Evolutionary conservation across 2,329 filamentous ascomycete species (phyloP), one percentile per base, ranked within the genome.

Genomic region (Aspergillus spinulosporus): DNA sequence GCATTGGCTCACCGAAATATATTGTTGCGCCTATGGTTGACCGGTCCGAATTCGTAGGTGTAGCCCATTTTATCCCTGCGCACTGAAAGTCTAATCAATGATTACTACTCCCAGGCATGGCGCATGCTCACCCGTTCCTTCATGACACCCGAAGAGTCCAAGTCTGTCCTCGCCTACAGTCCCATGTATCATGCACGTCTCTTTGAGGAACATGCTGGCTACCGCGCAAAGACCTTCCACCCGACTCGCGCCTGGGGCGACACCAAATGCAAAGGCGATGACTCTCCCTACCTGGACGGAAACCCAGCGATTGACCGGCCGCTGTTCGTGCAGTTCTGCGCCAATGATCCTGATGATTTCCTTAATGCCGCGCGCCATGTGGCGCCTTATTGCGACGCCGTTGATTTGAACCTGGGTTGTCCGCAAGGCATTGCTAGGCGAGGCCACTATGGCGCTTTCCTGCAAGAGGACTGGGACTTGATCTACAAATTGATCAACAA

Each of bases 1-100:
- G 90, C 70, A 88, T 99, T 59, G 94, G 94, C 26, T 92, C 88
- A 58, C 94, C 94, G 1, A 96, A 90, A 75, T 87, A 89, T 63
- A 85, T 99, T 31, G 83, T 99, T 54, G 94, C 94, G 34, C 94
- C 94, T 36, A 99, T 99, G 94, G 94, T 99, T 21, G 93, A 99
- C 70, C 90, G 97, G 74, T 97, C 92, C 32, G 94, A 99, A 79
- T 97, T 97, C 78, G 92, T 96, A 80, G 63, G 88, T 80, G 12
- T 3, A 28, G 12, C n/a, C 5, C 6, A 3, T 9, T 2, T 11
- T 14, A 21, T 3, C 36, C 3, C 39, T 14, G 31, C 28, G 8
- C 29, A n/a, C 15, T 46, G 7, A 47, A 21, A 47, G 11, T 32
- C 48, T 50, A 48, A 52, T n/a, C 43, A 50, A 61, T 62, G 60